phyloP scores from a whole-genome alignment of 345 rosid genomes.

The Citrus reticulata region DNA sequence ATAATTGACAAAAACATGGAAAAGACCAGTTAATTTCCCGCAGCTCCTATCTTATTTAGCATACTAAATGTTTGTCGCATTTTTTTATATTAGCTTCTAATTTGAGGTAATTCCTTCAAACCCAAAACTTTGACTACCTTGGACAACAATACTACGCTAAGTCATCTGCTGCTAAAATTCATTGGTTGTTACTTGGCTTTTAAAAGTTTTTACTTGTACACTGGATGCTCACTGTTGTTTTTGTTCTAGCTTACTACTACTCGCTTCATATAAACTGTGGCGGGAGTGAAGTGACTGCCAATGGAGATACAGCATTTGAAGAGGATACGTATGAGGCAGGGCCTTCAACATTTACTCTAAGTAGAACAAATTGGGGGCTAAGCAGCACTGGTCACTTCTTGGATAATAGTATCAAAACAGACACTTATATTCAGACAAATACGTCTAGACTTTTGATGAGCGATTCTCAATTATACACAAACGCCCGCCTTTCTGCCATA shows the following conservation, averaged over 20 bases:
- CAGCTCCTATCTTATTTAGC: background rate
- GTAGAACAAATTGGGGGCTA: slow-evolving; percentile 34
- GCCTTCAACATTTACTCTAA: slow-evolving; percentile 11
- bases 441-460: slow-evolving; percentile 4
- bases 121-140: background rate
- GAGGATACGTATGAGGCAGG: slow-evolving; percentile 26
- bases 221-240: background rate
- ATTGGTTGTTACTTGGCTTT: background rate
- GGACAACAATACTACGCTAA: background rate
- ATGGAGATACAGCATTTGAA: slow-evolving; percentile 18
- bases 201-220: background rate
- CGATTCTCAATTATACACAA: slow-evolving; percentile 29
- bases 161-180: background rate
- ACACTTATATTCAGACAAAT: background rate
- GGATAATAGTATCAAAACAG: background rate
- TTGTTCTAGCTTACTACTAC: slow-evolving; percentile 17
- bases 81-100: too few species aligned
- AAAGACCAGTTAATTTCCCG: background rate
- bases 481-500: slow-evolving; percentile 39
- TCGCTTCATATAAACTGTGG: slow-evolving; percentile 45
- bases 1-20: background rate
- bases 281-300: slow-evolving; percentile 7
- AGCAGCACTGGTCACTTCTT: slow-evolving; percentile 53
- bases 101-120: too few species aligned
- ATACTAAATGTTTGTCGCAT: background rate